Base-by-base conservation (phyloP, 495 filamentous ascomycete species). In the Penicillium paxilli region DNA sequence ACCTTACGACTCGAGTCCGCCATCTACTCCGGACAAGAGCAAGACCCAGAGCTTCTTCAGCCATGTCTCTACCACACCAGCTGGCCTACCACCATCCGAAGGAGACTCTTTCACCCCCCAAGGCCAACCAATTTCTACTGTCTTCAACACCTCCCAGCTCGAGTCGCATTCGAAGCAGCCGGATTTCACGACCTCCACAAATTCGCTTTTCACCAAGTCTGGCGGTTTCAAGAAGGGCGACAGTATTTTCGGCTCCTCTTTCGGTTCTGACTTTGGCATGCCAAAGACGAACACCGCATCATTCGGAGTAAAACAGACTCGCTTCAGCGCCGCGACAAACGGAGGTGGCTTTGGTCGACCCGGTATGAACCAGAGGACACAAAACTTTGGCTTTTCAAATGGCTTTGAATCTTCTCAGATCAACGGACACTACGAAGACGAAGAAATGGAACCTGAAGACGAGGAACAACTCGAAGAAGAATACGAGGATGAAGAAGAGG, bases 61-160 rank as follows among this genome's bases (percentile, higher is more conserved):
- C 49, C 70, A 85, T 63, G 78, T 84, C 26, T 92, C 91, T 1
- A 92, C 87, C 1, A 93, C 91, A 19, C 91, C 91, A 40, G 83
- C 85, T 22, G 89, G 85, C 9, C 84, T 81, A 44, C 90, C 91
- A 12, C 89, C 89, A 20, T 84, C 83, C 3, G 83, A 82, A 30
- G 71, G 80, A 9, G 75, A 77, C 19, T 91, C 89, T 25, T 91
- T 91, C 67, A 90, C 87, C 23, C 89, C 90, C 10, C 83, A 80
- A 52, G 88, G 86, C 25, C 82, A 79, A 22, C 88, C 89, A 17
- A 80, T 82, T 20, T 85, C 81, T 6, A 81, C 80, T 9, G 68
- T 82, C 50, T 80, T 88, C 47, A 84, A 85, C 26, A 88, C 83
- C 71, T 89, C 88, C 4, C 83, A 87, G 51, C 67, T 83, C 55